These are phyloP conservation scores for Cinnamomum micranthum DNA, from an alignment of 164 flowering plant species.

Conservation along the genomic window DNA sequence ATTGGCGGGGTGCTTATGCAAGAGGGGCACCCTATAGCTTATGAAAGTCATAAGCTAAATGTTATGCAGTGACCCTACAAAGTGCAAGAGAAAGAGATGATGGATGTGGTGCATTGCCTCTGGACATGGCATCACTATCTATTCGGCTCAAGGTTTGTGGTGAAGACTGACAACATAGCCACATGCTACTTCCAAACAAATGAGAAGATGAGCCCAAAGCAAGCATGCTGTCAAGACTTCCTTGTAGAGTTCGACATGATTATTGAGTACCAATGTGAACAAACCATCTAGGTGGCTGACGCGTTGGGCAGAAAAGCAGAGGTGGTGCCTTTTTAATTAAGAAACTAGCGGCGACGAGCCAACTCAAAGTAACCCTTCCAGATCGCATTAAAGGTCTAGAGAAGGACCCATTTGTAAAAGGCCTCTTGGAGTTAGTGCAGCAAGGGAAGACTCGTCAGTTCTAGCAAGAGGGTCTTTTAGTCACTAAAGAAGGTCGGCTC, in stretches of 20 bases:
- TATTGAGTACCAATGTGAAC: not conserved
- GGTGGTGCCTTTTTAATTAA: not conserved
- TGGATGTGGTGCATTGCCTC: not conserved
- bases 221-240: conserved; percentile 1
- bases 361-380: not conserved
- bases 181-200: not conserved
- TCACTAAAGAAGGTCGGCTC: too few relatives aligned
- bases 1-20: too few relatives aligned
- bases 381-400: not conserved
- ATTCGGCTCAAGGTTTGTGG: not conserved
- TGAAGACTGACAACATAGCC: conserved; percentile 1
- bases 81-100: conserved; percentile 8
- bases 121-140: conserved; percentile 1
- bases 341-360: not conserved
- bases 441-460: too few relatives aligned
- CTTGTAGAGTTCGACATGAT: not conserved
- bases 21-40: too few relatives aligned
- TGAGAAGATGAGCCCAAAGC: conserved; percentile 1
- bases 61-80: not conserved
- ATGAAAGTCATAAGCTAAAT: not conserved
- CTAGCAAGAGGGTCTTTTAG: too few relatives aligned
- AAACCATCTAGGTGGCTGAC: not conserved
- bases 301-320: conserved; percentile 3
- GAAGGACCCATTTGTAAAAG: not conserved
- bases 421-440: too few relatives aligned